phyloP scores from a whole-genome alignment of 2,329 filamentous ascomycete species.

The Clonostachys sp. region DNA sequence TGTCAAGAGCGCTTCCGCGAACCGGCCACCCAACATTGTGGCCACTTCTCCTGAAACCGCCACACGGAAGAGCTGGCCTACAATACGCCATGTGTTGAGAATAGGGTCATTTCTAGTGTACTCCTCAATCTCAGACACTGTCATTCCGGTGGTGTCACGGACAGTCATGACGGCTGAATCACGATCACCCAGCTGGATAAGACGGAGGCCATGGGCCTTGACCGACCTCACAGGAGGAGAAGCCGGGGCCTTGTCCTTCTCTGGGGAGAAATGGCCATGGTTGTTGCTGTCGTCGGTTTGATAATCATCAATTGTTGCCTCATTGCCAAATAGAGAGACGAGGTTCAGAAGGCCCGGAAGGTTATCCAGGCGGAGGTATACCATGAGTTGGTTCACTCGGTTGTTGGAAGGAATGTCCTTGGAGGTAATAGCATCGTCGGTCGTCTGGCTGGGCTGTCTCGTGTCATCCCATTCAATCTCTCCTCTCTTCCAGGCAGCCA shows the following conservation, averaged over 20 bases:
- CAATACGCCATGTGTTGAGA: conserved; percentile 85
- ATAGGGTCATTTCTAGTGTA: conserved; percentile 72
- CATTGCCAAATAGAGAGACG: conserved; percentile 62
- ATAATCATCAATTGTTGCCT: conserved; percentile 15
- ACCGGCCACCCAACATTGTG: conserved; percentile 72
- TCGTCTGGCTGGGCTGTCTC: conserved; percentile 10
- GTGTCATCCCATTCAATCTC: conserved; percentile 79
- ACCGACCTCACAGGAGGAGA: conserved; percentile 31
- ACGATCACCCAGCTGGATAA: conserved; percentile 85
- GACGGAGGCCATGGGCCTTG: conserved; percentile 77
- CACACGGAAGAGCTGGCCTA: conserved; percentile 79
- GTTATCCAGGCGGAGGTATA: conserved; percentile 18
- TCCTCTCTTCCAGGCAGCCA: conserved; percentile 61
- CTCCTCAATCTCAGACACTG: conserved; percentile 78
- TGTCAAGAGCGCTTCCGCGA: conserved; percentile 69
- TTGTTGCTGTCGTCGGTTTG: conserved; percentile 5
- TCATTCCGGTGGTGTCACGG: conserved; percentile 93
- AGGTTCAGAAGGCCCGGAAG: conserved; percentile 19
- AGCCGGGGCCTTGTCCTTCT: conserved; percentile 7
- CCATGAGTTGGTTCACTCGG: conserved; percentile 3
- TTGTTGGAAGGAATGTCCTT: not conserved
- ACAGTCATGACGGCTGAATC: conserved; percentile 87
- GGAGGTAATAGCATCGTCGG: not conserved
- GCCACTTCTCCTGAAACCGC: conserved; percentile 78
- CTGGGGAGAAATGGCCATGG: too few species aligned